Evolutionary conservation across 1,139 yeast species (phyloP).

Genomic region (Geotrichum citri-aurantii): DNA sequence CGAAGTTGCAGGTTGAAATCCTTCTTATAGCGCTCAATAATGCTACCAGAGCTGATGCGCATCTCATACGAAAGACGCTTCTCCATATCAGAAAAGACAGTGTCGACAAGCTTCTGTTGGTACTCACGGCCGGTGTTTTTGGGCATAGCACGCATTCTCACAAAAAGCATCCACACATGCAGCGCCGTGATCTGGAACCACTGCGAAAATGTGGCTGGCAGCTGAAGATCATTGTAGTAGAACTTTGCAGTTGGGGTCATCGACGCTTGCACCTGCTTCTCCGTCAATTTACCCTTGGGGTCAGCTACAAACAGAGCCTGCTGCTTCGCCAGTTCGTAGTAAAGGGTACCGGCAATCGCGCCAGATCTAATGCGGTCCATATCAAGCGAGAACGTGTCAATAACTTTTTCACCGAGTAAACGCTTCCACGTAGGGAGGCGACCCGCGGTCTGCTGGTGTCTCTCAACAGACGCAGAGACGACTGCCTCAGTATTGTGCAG

Average conservation of each 20-base stretch:
- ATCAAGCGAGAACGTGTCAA: conserved; percentile 65
- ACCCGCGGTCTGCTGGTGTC: conserved; percentile 13
- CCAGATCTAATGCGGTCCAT: conserved; percentile 93
- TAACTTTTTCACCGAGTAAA: conserved; percentile 63
- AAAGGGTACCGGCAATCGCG: conserved; percentile 85
- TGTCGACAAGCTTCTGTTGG: conserved; percentile 86
- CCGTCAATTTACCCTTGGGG: conserved; percentile 16
- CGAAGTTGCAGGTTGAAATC: conserved; percentile 86
- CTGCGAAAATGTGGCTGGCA: conserved; percentile 84
- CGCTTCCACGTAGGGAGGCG: conserved; percentile 62
- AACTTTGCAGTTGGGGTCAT: conserved; percentile 33
- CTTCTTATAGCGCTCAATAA: conserved; percentile 79
- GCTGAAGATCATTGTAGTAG: conserved; percentile 63
- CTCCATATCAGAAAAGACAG: conserved; percentile 87
- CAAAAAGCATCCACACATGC: conserved; percentile 90
- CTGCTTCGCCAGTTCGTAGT: conserved; percentile 78
- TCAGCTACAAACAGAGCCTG: conserved; percentile 75
- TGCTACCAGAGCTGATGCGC: conserved; percentile 75
- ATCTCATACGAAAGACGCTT: conserved; percentile 77
- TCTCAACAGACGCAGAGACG: conserved; percentile 10
- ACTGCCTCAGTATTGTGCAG: conserved; percentile 9
- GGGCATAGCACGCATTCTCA: conserved; percentile 95
- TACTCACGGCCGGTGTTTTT: conserved; percentile 81
- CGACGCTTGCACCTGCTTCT: conserved; percentile 19
- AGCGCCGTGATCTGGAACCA: conserved; percentile 90